Evolutionary conservation across 805 yeast genomes (phyloP), one percentile per base, ranked within the genome.

Genomic region (Schwanniomyces sp.): DNA sequence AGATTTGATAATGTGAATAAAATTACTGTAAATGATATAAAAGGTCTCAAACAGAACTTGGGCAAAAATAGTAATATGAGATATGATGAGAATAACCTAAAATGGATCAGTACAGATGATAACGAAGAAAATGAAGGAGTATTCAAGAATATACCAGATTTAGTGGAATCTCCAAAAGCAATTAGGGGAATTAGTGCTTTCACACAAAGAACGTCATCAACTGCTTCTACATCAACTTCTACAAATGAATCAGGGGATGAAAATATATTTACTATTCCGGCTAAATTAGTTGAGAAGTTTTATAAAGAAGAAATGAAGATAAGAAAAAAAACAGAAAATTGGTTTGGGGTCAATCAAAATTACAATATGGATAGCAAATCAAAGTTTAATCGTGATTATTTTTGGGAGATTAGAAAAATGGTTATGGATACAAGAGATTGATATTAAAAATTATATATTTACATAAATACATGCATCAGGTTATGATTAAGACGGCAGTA

Each of bases 31-130:
- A 56, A 53, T 21, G 71, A 68, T 18, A 56, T 63, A 49, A 48
- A 54, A 37, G 42, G 46, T 49, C 52, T 53, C 52, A 46, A 46
- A 32, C 36, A 48, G 32, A 37, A 29, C 14, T 44, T 46, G 7
- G 51, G 48, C 42, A 52, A 50, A 7, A 56, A 55, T 36, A 57
- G 61, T 2, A 74, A 78, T 52, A 84, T 84, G 89, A 68, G 74
- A 25, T 84, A 80, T 58, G 88, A 84, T 58, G 73, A 79, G 8
- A 78, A 75, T 26, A 75, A 76, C 34, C 60, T 82, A 60, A 60
- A 80, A 49, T 84, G 89, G 89, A 72, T 82, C n/a, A 80, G 77
- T 52, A 51, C 75, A 38, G 67, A 63, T 28, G 36, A 32, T 14
- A 14, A 14, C 36, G 60, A 61, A 29, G 77, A 74, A 4, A 67